phyloP scores from a whole-genome alignment of 108 stramenopile genomes.

The Poteriospumella lacustris region DNA sequence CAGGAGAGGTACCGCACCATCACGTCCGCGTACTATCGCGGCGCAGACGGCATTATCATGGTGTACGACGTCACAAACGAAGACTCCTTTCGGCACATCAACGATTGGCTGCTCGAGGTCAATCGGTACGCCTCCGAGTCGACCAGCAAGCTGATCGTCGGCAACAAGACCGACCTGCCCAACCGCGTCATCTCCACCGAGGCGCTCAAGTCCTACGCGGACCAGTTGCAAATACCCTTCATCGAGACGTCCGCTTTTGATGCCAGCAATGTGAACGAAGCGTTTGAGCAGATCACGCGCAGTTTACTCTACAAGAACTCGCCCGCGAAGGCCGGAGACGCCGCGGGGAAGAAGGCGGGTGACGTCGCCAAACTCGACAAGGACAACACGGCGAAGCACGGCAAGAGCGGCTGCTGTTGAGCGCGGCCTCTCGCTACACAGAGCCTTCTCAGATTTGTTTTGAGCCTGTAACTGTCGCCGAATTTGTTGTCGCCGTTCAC shows the following conservation, averaged over 20 bases:
- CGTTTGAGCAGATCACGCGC: slow-evolving; percentile 73
- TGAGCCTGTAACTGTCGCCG: too few species aligned
- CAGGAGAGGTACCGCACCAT: slow-evolving; percentile 60
- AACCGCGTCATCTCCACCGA: slow-evolving; percentile 81
- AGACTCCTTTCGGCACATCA: slow-evolving; percentile 94
- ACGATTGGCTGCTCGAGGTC: slow-evolving; percentile 95
- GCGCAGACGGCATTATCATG: slow-evolving; percentile 57
- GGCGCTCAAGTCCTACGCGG: slow-evolving; percentile 67
- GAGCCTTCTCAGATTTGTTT: too few species aligned
- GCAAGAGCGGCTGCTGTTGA: too few species aligned
- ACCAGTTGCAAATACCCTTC: slow-evolving; percentile 85
- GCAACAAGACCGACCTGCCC: slow-evolving; percentile 76
- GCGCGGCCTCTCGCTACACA: too few species aligned
- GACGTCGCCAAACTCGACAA: too few species aligned
- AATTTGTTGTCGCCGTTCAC: too few species aligned
- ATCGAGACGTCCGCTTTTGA: slow-evolving; percentile 92
- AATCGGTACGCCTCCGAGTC: slow-evolving; percentile 93
- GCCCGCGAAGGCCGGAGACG: too few species aligned
- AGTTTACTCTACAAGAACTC: too few species aligned
- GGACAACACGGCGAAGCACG: too few species aligned
- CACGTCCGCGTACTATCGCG: slow-evolving; percentile 55
- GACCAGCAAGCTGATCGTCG: slow-evolving; percentile 88
- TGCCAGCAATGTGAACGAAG: slow-evolving; percentile 78
- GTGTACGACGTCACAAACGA: slow-evolving; percentile 58
- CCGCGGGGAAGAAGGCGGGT: too few species aligned